phyloP scores from a whole-genome alignment of 208 protist genomes.

The Leishmania gerbilli region DNA sequence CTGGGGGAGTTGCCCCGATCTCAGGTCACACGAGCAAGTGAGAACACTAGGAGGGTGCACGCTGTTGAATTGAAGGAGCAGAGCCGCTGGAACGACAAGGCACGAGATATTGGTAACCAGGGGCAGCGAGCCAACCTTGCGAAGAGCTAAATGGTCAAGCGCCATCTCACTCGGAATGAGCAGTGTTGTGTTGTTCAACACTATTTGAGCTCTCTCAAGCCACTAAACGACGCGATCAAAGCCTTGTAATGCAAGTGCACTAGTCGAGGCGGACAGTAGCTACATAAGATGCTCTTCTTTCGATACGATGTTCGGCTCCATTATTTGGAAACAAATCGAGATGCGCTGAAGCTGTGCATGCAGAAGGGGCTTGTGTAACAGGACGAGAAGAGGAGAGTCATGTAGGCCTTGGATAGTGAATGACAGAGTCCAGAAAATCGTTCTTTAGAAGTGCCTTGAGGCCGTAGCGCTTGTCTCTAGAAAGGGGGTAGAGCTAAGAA shows the following conservation, averaged over 20 bases:
- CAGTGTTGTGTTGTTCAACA: not conserved
- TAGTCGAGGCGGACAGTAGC: not conserved
- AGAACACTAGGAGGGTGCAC: not conserved
- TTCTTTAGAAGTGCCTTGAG: not conserved
- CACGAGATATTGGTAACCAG: not conserved
- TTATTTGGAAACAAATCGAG: not conserved
- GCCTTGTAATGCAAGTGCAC: not conserved
- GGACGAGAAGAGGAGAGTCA: not conserved
- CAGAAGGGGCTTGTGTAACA: not conserved
- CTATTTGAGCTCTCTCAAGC: not conserved
- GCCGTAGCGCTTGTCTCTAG: not conserved
- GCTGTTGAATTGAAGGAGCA: not conserved
- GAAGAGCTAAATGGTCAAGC: not conserved
- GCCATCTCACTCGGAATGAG: not conserved
- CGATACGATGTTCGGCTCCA: not conserved
- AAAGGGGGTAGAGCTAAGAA: not conserved
- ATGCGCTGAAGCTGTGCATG: conserved; percentile 7
- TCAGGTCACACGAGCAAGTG: not conserved
- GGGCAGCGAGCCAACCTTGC: not conserved
- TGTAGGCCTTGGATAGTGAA: not conserved
- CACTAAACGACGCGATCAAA: not conserved
- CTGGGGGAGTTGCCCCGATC: not conserved
- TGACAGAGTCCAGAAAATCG: not conserved
- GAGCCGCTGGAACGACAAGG: not conserved
- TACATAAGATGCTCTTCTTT: not conserved